A percentile compares a stretch with the other conserved stretches of the same genome.
Conservation (phyloP, 768 basidiomycete species). For the Mrakia hoshinonis region DNA sequence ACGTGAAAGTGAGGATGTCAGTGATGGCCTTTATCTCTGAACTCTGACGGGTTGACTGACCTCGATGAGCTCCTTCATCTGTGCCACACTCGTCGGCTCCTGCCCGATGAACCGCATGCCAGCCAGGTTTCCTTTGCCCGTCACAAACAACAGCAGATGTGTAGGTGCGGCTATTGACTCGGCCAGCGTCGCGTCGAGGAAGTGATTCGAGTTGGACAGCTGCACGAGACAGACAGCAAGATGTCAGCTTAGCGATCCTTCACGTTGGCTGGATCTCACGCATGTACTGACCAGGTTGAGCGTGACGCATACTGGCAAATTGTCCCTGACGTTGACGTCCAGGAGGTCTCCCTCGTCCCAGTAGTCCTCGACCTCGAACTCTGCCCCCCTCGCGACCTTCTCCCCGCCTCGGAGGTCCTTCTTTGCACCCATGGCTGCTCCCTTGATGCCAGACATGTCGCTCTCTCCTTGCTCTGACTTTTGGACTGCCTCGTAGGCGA, state of each 20-base stretch:
- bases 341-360: constrained; percentile 68
- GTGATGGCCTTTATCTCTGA: not conserved
- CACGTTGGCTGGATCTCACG: too few relatives aligned
- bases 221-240: not conserved
- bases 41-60: not conserved
- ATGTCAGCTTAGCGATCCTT: too few relatives aligned
- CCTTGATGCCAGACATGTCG: constrained; percentile 28
- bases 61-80: constrained; percentile 17
- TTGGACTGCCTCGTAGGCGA: constrained; percentile 21
- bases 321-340: constrained; percentile 52
- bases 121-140: constrained; percentile 2
- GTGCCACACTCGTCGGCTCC: constrained; percentile 2
- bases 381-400: constrained; percentile 47
- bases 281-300: constrained; percentile 65
- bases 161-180: constrained; percentile 64
- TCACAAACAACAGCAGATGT: constrained; percentile 54
- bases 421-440: constrained; percentile 15
- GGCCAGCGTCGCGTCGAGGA: constrained; percentile 61
- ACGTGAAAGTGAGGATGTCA: not conserved
- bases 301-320: constrained; percentile 69
- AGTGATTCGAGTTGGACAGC: constrained; percentile 55
- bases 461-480: constrained; percentile 21
- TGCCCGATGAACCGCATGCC: constrained; percentile 19
- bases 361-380: constrained; percentile 79
- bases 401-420: constrained; percentile 13